These are phyloP conservation scores for Pholiota adiposa DNA, from an alignment of 1,284 basidiomycete species.

Conservation along the genomic window DNA sequence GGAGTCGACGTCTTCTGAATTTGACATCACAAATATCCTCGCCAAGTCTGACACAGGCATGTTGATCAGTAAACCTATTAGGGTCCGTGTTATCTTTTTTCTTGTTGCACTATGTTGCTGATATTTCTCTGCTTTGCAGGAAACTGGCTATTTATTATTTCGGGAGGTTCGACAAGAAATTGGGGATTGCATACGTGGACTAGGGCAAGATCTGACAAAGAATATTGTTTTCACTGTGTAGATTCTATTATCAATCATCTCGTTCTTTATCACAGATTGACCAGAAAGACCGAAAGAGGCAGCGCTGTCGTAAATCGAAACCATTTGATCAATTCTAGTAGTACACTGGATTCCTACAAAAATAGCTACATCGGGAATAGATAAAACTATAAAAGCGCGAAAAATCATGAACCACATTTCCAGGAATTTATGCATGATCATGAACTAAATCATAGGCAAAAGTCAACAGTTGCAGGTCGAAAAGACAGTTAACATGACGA, in stretches of 20 bases:
- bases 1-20: constrained; percentile 9
- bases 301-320: neutral
- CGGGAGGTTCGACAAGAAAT: constrained; percentile 25
- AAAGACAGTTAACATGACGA: neutral
- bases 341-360: neutral
- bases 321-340: neutral
- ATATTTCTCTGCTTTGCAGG: constrained; percentile 11
- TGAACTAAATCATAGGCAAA: neutral
- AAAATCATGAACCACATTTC: neutral
- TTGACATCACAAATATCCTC: constrained; percentile 18
- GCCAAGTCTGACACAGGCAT: constrained; percentile 10
- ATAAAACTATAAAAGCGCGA: neutral
- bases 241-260: neutral
- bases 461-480: neutral
- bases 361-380: neutral
- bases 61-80: constrained; percentile 15
- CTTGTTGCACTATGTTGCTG: neutral
- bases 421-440: neutral
- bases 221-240: constrained; percentile 28
- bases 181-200: constrained; percentile 29
- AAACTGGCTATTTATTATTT: constrained; percentile 28
- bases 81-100: constrained; percentile 5
- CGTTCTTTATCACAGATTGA: neutral
- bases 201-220: constrained; percentile 32
- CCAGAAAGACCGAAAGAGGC: neutral